Evolutionary conservation across 192 early-diverging fungal species (phyloP).

Genomic region (Rhizoclosmatium sp.): DNA sequence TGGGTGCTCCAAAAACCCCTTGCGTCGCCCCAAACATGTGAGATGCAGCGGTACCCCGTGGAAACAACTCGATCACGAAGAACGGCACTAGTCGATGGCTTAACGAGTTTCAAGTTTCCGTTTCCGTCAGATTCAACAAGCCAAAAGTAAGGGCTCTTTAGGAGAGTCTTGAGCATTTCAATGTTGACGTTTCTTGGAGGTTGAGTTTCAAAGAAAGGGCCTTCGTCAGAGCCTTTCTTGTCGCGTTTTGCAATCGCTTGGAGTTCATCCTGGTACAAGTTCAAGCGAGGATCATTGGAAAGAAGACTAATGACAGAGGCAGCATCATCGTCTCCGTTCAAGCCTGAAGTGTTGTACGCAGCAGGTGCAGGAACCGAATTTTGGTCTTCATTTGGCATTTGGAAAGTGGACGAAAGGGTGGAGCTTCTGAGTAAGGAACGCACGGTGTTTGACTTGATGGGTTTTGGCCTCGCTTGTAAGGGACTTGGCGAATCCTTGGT

Average conservation of each 20-base stretch:
- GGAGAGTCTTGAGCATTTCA: not conserved
- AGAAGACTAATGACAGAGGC: not conserved
- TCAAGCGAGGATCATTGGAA: not conserved
- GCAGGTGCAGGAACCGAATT: too few relatives aligned
- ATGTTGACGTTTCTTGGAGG: not conserved
- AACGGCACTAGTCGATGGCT: not conserved
- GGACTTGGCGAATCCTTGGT: too few relatives aligned
- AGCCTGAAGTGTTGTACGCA: not conserved
- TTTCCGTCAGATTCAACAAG: not conserved
- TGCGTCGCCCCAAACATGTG: not conserved
- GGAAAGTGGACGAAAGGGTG: too few relatives aligned
- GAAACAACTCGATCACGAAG: not conserved
- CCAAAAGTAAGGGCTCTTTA: not conserved
- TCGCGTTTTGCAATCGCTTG: not conserved
- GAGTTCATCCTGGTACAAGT: not conserved
- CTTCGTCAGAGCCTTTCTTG: not conserved
- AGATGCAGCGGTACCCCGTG: conserved; percentile 6
- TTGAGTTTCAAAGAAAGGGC: not conserved
- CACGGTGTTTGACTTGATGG: too few relatives aligned
- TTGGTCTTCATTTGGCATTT: too few relatives aligned
- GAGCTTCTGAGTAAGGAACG: too few relatives aligned
- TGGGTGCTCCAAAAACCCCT: not conserved
- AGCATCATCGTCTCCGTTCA: not conserved
- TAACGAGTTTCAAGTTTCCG: not conserved
- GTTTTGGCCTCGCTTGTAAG: too few relatives aligned